phyloP scores from a whole-genome alignment of 192 early-diverging fungal species.

The Coemansia aciculifera region DNA sequence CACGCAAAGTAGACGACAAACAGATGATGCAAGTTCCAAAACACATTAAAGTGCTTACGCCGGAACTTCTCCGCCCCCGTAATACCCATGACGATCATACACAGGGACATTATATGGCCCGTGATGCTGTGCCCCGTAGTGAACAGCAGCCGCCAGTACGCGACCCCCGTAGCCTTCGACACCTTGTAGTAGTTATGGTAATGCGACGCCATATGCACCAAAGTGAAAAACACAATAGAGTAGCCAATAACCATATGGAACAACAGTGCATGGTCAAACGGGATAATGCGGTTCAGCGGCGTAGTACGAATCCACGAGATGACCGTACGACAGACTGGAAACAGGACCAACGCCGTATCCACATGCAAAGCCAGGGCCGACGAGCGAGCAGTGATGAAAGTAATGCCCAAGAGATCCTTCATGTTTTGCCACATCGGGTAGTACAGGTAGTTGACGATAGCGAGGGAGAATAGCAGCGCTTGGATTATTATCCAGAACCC shows the following conservation, averaged over 20 bases:
- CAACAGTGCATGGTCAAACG: constrained; percentile 80
- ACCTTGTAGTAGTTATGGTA: constrained; percentile 74
- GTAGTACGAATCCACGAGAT: constrained; percentile 76
- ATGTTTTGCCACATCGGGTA: constrained; percentile 57
- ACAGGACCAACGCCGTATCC: constrained; percentile 73
- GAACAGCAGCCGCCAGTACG: constrained; percentile 57
- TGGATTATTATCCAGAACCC: constrained; percentile 65
- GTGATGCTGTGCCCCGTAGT: constrained; percentile 76
- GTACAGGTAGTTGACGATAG: constrained; percentile 64
- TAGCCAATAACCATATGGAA: constrained; percentile 82
- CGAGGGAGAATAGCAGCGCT: constrained; percentile 58
- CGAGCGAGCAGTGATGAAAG: constrained; percentile 61
- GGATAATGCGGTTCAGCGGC: constrained; percentile 72
- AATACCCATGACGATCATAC: constrained; percentile 77
- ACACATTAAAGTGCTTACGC: constrained; percentile 62
- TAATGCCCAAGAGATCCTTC: constrained; percentile 55
- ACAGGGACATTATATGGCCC: constrained; percentile 72
- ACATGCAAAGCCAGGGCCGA: constrained; percentile 72
- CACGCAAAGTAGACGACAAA: constrained; percentile 84
- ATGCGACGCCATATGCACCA: constrained; percentile 70
- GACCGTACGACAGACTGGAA: constrained; percentile 80
- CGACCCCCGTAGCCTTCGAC: constrained; percentile 23
- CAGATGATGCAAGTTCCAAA: constrained; percentile 87
- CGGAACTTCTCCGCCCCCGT: constrained; percentile 63
- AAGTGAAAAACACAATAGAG: constrained; percentile 75